Conservation (phyloP, 345 rosid genomes). For the Ricinus communis region DNA sequence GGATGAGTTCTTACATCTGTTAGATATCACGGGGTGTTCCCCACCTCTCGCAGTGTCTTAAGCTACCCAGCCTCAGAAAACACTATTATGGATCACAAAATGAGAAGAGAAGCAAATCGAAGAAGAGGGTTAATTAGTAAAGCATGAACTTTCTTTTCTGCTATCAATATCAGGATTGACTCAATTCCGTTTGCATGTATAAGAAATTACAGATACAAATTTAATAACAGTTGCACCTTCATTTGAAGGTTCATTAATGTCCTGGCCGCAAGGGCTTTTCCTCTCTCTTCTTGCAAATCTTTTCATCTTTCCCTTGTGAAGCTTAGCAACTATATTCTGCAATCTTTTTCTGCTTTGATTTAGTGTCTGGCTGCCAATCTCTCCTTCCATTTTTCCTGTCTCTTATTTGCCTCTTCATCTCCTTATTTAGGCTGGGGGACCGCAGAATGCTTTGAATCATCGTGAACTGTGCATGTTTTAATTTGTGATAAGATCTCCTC, state of each 20-base stretch:
- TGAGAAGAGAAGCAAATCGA: too few species aligned
- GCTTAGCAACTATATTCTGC: constrained; percentile 63
- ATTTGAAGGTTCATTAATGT: constrained; percentile 25
- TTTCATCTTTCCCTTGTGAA: constrained; percentile 68
- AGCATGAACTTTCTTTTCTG: too few species aligned
- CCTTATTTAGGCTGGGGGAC: constrained; percentile 73
- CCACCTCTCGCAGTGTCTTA: too few species aligned
- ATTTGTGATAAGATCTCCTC: constrained; percentile 55
- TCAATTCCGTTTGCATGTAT: too few species aligned
- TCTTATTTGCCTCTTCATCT: constrained; percentile 69
- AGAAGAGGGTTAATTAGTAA: too few species aligned
- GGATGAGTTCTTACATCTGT: too few species aligned
- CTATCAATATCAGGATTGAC: too few species aligned
- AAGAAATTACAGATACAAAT: background rate
- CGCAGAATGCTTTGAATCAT: constrained; percentile 72
- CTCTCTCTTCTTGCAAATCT: constrained; percentile 84
- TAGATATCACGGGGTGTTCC: too few species aligned
- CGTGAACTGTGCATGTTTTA: constrained; percentile 76
- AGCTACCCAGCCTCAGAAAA: too few species aligned
- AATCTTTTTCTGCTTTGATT: constrained; percentile 67
- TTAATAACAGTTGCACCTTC: background rate
- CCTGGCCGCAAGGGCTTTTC: constrained; percentile 82
- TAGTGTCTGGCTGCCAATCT: constrained; percentile 58
- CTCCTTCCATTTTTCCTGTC: constrained; percentile 82
- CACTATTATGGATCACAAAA: too few species aligned